Evolutionary conservation across 352 stramenopile genomes (phyloP).

Genomic region (Globisporangium irregulare): DNA sequence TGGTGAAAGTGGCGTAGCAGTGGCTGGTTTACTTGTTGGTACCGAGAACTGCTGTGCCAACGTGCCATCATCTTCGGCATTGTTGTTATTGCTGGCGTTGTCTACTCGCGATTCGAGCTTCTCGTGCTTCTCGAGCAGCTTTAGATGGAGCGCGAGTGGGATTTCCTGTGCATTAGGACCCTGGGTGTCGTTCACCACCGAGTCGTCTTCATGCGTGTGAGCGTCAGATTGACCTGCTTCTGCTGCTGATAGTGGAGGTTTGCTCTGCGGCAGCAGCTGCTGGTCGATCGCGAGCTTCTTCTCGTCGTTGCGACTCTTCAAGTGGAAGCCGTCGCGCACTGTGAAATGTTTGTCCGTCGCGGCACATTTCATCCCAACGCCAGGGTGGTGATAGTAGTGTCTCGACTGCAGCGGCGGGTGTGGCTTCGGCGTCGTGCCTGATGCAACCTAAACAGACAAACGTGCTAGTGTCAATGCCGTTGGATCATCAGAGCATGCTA

Average conservation of each 20-base stretch:
- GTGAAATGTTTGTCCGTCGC: slow-evolving; percentile 45
- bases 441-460: neutral
- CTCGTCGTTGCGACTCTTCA: slow-evolving; percentile 58
- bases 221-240: neutral
- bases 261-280: slow-evolving; percentile 18
- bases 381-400: neutral
- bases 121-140: slow-evolving; percentile 5
- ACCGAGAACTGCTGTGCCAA: neutral
- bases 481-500: neutral
- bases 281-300: slow-evolving; percentile 38
- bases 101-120: neutral
- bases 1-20: neutral
- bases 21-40: neutral
- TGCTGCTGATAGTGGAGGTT: neutral
- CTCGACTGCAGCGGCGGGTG: slow-evolving; percentile 4
- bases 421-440: neutral
- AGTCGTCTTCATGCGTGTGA: neutral
- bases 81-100: neutral
- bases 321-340: slow-evolving; percentile 68
- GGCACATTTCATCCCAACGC: neutral
- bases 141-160: neutral
- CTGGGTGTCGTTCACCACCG: neutral
- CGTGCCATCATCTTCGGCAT: neutral
- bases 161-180: slow-evolving; percentile 2
- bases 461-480: neutral